Evolutionary conservation across 371 early-diverging fungal genomes (phyloP).

Genomic region (Lichtheimia ramosa): DNA sequence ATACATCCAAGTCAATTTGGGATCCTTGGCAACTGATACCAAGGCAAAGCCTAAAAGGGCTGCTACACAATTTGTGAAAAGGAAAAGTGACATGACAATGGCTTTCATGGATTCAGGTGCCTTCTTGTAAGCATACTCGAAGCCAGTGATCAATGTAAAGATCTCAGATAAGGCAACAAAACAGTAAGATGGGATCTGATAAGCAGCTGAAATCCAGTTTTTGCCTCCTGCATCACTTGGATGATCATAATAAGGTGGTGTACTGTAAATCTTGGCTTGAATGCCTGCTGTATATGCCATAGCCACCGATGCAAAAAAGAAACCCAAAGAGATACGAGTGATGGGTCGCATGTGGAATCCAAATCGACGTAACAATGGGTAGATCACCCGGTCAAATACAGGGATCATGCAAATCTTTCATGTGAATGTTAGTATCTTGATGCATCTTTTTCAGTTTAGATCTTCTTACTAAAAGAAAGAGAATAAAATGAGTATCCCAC

Average conservation of each 20-base stretch:
- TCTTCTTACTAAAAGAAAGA: no score
- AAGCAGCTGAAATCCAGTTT: slow-evolving; percentile 61
- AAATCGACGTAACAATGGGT: slow-evolving; percentile 63
- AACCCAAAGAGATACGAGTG: slow-evolving; percentile 71
- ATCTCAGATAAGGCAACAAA: slow-evolving; percentile 70
- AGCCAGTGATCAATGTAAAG: slow-evolving; percentile 73
- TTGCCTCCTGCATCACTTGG: slow-evolving; percentile 14
- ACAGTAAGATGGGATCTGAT: slow-evolving; percentile 68
- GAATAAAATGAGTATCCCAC: no score
- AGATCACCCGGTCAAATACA: slow-evolving; percentile 65
- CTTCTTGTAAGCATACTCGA: slow-evolving; percentile 79
- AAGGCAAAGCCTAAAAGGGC: slow-evolving; percentile 67
- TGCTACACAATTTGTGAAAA: slow-evolving; percentile 71
- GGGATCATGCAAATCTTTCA: slow-evolving; percentile 54
- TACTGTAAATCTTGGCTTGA: slow-evolving; percentile 66
- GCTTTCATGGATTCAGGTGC: slow-evolving; percentile 78
- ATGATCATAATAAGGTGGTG: slow-evolving; percentile 26
- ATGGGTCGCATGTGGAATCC: slow-evolving; percentile 68
- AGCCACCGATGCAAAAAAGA: slow-evolving; percentile 60
- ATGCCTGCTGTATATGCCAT: slow-evolving; percentile 72
- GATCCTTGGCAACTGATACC: slow-evolving; percentile 66
- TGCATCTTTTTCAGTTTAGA: not conserved
- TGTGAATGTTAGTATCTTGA: no score
- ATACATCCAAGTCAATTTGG: slow-evolving; percentile 65
- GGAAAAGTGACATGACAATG: slow-evolving; percentile 69